Conservation (phyloP, 2,329 filamentous ascomycete species). For the Aspergillaceae sp. region DNA sequence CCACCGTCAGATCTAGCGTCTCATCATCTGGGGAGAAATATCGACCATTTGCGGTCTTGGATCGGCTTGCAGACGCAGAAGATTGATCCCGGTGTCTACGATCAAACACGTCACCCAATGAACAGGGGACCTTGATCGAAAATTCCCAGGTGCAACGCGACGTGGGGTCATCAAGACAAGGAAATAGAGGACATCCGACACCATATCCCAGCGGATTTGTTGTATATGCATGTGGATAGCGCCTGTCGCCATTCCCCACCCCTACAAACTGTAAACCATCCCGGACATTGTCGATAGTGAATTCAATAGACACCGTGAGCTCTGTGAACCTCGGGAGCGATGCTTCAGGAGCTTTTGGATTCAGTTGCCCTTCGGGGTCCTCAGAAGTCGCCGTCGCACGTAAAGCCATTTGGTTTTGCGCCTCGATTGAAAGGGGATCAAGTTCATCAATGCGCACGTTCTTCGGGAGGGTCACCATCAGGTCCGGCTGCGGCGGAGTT, state of each 20-base stretch:
- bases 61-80: slow-evolving; percentile 10
- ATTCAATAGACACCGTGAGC: slow-evolving; percentile 64
- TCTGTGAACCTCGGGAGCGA: slow-evolving; percentile 46
- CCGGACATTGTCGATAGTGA: slow-evolving; percentile 62
- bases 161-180: slow-evolving; percentile 79
- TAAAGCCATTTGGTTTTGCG: slow-evolving; percentile 37
- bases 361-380: slow-evolving; percentile 28
- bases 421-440: slow-evolving; percentile 44
- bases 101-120: slow-evolving; percentile 65
- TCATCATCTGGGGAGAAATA: slow-evolving; percentile 67
- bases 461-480: slow-evolving; percentile 52
- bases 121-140: slow-evolving; percentile 75
- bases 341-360: slow-evolving; percentile 29
- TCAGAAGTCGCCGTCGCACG: slow-evolving; percentile 31
- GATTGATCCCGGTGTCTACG: slow-evolving; percentile 20
- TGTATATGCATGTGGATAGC: slow-evolving; percentile 89
- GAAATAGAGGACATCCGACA: slow-evolving; percentile 77
- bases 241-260: slow-evolving; percentile 64
- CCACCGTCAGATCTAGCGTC: slow-evolving; percentile 75
- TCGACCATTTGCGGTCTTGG: slow-evolving; percentile 22
- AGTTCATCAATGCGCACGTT: slow-evolving; percentile 55
- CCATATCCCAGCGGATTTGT: slow-evolving; percentile 71
- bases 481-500: slow-evolving; percentile 46
- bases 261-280: slow-evolving; percentile 92
- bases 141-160: slow-evolving; percentile 81